phyloP scores from a whole-genome alignment of 805 yeast genomes.

The Kurtzmaniella cleridarum region DNA sequence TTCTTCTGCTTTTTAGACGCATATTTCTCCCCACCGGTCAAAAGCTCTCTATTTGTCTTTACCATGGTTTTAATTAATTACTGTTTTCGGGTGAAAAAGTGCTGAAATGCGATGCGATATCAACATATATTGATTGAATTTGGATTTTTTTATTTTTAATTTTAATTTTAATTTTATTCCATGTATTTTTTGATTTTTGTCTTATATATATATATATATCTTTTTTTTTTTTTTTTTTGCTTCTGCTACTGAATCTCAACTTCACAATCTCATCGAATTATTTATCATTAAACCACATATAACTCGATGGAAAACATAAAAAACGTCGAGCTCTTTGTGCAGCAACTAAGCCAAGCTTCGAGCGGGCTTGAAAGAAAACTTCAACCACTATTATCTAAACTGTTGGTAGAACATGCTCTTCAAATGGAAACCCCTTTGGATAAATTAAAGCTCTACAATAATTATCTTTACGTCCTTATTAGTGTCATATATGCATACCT shows the following conservation, averaged over 20 bases:
- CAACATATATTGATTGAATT: no score
- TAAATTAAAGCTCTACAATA: constrained; percentile 28
- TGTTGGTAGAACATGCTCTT: constrained; percentile 35
- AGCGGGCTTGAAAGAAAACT: constrained; percentile 30
- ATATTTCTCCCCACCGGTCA: constrained; percentile 82
- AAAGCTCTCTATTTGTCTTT: constrained; percentile 69
- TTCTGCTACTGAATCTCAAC: not conserved
- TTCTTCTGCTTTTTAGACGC: constrained; percentile 61
- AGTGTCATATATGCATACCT: constrained; percentile 57
- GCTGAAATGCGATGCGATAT: no score
- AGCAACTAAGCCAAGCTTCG: constrained; percentile 31
- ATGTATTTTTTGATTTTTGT: no score
- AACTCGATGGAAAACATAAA: constrained; percentile 43
- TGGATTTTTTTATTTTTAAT: no score
- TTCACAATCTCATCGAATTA: not conserved
- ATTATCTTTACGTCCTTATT: constrained; percentile 46
- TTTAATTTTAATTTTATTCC: no score
- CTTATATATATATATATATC: no score
- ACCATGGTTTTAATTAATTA: constrained; percentile 1
- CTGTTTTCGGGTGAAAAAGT: no score
- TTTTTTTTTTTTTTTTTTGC: not conserved
- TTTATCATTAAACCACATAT: not conserved
- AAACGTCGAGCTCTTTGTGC: constrained; percentile 34
- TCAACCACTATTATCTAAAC: constrained; percentile 28
- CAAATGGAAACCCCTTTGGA: constrained; percentile 18